phyloP scores from a whole-genome alignment of 2,329 filamentous ascomycete species.

The Colletotrichum sojae region DNA sequence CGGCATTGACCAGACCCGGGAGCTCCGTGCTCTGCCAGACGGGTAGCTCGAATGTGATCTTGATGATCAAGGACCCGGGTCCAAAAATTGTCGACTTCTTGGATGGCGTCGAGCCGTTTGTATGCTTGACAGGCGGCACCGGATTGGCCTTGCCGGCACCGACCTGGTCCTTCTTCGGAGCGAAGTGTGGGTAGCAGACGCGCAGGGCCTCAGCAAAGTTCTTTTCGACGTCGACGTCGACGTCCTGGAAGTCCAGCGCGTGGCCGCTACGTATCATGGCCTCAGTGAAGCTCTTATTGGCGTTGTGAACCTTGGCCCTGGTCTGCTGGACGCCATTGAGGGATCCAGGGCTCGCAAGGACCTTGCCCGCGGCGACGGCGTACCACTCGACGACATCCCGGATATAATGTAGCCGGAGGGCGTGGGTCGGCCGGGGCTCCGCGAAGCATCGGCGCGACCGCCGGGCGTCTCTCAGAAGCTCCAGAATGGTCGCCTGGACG shows the following conservation, averaged over 20 bases:
- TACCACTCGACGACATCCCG: constrained; percentile 44
- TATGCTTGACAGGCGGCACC: not conserved
- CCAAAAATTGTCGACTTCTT: not conserved
- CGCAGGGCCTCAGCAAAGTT: not conserved
- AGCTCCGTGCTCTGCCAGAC: constrained; percentile 50
- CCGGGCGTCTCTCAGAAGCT: constrained; percentile 42
- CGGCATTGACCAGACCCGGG: constrained; percentile 50
- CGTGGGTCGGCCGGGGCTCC: constrained; percentile 44
- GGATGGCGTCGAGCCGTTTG: constrained; percentile 8
- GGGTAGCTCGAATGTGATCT: constrained; percentile 47
- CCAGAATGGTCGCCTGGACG: constrained; percentile 45
- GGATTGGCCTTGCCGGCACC: not conserved
- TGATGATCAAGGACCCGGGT: constrained; percentile 28
- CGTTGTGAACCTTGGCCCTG: constrained; percentile 42
- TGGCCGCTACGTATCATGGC: constrained; percentile 48
- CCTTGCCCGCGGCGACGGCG: constrained; percentile 38
- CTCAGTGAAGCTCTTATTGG: constrained; percentile 46
- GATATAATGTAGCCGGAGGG: constrained; percentile 47
- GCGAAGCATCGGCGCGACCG: constrained; percentile 44
- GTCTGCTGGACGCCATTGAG: constrained; percentile 45
- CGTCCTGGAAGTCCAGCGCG: constrained; percentile 46
- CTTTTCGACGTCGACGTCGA: constrained; percentile 38
- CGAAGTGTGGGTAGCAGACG: not conserved
- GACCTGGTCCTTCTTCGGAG: not conserved
- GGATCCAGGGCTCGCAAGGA: constrained; percentile 46